Evolutionary conservation across 2,329 filamentous ascomycete genomes (phyloP).

Genomic region (Camillea tinctor): DNA sequence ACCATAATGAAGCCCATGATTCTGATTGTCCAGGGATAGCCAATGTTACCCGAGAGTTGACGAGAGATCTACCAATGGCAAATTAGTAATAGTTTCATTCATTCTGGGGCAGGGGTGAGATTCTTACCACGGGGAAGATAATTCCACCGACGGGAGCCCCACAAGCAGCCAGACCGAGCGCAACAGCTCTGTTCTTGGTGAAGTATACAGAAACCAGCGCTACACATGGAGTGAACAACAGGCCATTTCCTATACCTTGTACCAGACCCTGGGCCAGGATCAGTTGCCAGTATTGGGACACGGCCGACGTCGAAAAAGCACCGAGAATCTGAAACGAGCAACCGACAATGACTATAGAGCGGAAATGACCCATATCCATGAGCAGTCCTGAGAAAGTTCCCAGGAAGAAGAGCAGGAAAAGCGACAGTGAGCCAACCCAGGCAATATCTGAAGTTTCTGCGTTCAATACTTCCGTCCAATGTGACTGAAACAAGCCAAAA

Average conservation of each 20-base stretch:
- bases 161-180: constrained; percentile 1
- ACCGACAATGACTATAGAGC: constrained; percentile 1
- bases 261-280: constrained; percentile 3
- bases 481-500: not conserved
- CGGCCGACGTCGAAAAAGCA: not conserved
- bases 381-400: constrained; percentile 5
- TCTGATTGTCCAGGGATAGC: constrained; percentile 1
- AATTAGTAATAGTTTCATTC: not conserved
- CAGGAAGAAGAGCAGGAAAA: constrained; percentile 5
- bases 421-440: constrained; percentile 1
- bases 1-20: constrained; percentile 17
- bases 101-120: not conserved
- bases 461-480: not conserved
- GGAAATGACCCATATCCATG: constrained; percentile 5
- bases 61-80: not conserved
- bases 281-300: constrained; percentile 7
- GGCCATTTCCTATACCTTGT: constrained; percentile 4
- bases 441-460: not conserved
- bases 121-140: constrained; percentile 1
- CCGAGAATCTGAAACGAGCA: constrained; percentile 2
- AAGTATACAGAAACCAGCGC: constrained; percentile 2
- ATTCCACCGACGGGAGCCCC: constrained; percentile 3
- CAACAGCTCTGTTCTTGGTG: constrained; percentile 1
- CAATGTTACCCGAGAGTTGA: not conserved
- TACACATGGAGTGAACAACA: constrained; percentile 1